phyloP scores from a whole-genome alignment of 148 eudicot species.

The Persicaria maculosa region DNA sequence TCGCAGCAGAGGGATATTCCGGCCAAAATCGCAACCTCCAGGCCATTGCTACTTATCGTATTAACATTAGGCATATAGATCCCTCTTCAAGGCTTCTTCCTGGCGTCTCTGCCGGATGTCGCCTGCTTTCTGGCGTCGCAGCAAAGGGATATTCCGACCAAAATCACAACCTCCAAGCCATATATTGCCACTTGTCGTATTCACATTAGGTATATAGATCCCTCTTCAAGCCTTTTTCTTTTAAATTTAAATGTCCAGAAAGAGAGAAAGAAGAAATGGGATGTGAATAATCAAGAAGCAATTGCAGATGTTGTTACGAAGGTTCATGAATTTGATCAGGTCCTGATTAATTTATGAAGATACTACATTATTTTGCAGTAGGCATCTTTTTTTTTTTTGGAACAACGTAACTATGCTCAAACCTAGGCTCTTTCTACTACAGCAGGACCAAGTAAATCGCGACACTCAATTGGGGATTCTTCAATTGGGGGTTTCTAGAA shows the following conservation, averaged over 20 bases:
- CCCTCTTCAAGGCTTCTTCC: neutral
- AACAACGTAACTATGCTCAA: too few relatives aligned
- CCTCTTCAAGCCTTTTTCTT: neutral
- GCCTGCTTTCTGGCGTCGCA: too few relatives aligned
- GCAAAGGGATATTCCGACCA: too few relatives aligned
- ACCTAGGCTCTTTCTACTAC: too few relatives aligned
- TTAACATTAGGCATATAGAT: neutral
- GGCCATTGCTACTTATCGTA: neutral
- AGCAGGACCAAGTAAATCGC: too few relatives aligned
- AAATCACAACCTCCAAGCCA: too few relatives aligned
- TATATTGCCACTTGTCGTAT: neutral
- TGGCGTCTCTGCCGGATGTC: too few relatives aligned
- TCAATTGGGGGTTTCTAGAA: too few relatives aligned
- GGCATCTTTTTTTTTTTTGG: too few relatives aligned
- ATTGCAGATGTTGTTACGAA: constrained; percentile 69
- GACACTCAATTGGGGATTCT: too few relatives aligned
- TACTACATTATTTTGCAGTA: neutral
- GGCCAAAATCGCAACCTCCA: too few relatives aligned
- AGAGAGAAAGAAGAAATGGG: constrained; percentile 91
- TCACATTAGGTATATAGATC: neutral
- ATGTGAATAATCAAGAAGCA: constrained; percentile 86
- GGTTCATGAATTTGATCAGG: constrained; percentile 81
- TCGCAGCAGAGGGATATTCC: too few relatives aligned
- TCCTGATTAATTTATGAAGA: constrained; percentile 10
- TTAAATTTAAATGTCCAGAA: constrained; percentile 42